Base-by-base conservation (phyloP, 495 filamentous ascomycete species). In the Hypoxylon intermedium region DNA sequence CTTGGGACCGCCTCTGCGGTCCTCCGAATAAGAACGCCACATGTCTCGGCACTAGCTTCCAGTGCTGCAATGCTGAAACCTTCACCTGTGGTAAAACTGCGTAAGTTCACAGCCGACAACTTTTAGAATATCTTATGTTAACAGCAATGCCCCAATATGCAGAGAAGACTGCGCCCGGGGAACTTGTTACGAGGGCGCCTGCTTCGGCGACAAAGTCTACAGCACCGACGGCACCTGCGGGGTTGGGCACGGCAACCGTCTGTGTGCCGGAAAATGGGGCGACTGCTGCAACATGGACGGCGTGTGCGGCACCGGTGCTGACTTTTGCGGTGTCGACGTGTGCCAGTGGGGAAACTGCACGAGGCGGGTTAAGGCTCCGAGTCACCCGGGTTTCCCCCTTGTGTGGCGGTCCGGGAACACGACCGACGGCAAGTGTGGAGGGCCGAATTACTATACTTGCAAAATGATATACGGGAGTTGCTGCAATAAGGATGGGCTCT, bases 171-270 rank as follows among this genome's bases (percentile, higher is more conserved):
- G 68, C 45, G 46, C 58, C n/a, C 30, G 45, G 4, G 68, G 72
- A n/a, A 74, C 55, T 13, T 74, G 68, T 48, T 72, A 67, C 28
- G 63, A 72, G 30, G 70, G 70, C 13, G 43, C 21, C 15, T 74
- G 68, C 43, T 5, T 0, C 5, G 68, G 72, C 16, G 57, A 65
- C 19, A n/a, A 30, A 3, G 24, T 68, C 19, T 72, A 51, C 23
- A 49, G 18, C 37, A 68, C 58, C 24, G 65, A 71, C 42, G 68
- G 69, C 11, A 68, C 33, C 0, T 74, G 69, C 28, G 70, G 72
- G 9, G 9, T 20, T 2, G 15, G 59, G 9, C 23, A n/a, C n/a
- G n/a, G n/a, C n/a, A n/a, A n/a, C n/a, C n/a, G n/a, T n/a, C n/a
- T n/a, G 72, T 43, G 60, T 26, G 24, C 24, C 24, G 63, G 69